A percentile compares a stretch with the other conserved stretches of the same genome.
phyloP scores from a whole-genome alignment of 805 yeast genomes.

The Ascoidea tarda region DNA sequence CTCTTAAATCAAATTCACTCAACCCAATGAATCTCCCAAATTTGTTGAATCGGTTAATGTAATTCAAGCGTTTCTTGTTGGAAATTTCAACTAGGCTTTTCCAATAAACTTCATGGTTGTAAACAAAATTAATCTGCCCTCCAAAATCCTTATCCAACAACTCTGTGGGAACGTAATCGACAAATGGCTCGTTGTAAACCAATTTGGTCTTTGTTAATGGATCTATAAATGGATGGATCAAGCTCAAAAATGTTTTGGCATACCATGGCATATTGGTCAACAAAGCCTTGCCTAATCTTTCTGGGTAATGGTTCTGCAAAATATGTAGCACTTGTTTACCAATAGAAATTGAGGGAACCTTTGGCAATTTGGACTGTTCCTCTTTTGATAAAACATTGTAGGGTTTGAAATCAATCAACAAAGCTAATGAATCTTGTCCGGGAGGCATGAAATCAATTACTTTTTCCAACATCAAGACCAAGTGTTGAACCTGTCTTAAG shows the following conservation, averaged over 20 bases:
- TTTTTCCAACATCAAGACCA: slow-evolving; percentile 84
- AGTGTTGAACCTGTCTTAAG: slow-evolving; percentile 86
- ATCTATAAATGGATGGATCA: slow-evolving; percentile 92
- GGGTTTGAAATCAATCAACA: slow-evolving; percentile 84
- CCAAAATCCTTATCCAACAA: slow-evolving; percentile 80
- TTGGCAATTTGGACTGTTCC: slow-evolving; percentile 29
- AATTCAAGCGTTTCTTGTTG: slow-evolving; percentile 39
- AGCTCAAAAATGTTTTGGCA: slow-evolving; percentile 83
- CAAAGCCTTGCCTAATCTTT: slow-evolving; percentile 85
- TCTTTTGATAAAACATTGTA: slow-evolving; percentile 35
- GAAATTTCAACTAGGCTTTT: slow-evolving; percentile 51
- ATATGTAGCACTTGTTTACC: slow-evolving; percentile 90
- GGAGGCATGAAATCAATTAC: slow-evolving; percentile 92
- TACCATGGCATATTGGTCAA: slow-evolving; percentile 88
- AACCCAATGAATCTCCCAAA: slow-evolving; percentile 68
- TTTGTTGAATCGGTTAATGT: slow-evolving; percentile 51
- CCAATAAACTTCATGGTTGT: slow-evolving; percentile 74
- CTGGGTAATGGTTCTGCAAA: slow-evolving; percentile 95
- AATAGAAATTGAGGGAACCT: slow-evolving; percentile 76
- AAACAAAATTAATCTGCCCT: slow-evolving; percentile 74
- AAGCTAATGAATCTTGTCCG: slow-evolving; percentile 88
- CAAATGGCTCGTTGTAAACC: slow-evolving; percentile 82
- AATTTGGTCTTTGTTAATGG: slow-evolving; percentile 90
- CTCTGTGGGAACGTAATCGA: slow-evolving; percentile 63
- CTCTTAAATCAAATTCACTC: slow-evolving; percentile 71